These are phyloP conservation scores for Rhodamnia rubescens DNA, from an alignment of 345 rosid species.

Conservation along the genomic window DNA sequence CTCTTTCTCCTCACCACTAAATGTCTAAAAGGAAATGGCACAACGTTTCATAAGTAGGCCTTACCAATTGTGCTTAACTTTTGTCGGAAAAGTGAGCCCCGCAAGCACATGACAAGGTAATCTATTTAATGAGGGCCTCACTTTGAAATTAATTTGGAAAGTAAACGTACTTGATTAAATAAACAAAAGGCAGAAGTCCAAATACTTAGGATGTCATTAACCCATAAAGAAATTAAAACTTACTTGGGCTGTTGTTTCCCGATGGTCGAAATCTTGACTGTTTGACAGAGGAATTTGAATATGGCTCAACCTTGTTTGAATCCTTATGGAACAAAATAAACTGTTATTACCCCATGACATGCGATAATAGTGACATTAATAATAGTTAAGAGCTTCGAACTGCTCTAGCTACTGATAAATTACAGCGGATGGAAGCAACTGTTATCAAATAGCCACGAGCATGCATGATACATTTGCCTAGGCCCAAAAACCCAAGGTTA, in stretches of 20 bases:
- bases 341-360: not conserved
- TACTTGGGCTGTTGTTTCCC: slow-evolving; percentile 69
- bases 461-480: not conserved
- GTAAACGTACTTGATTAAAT: not conserved
- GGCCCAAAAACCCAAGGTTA: not conserved
- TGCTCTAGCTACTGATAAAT: not conserved
- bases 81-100: not conserved
- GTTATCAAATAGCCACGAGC: not conserved
- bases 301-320: slow-evolving; percentile 30
- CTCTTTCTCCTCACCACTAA: not conserved
- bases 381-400: not conserved
- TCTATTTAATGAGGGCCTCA: not conserved
- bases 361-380: not conserved
- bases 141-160: not conserved
- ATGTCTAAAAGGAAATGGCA: not conserved
- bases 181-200: not conserved
- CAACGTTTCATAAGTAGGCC: not conserved
- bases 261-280: slow-evolving; percentile 52
- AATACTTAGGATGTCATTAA: not conserved
- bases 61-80: not conserved
- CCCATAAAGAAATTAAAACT: slow-evolving; percentile 11
- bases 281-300: slow-evolving; percentile 22
- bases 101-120: not conserved
- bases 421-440: not conserved
- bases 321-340: slow-evolving; percentile 6